A percentile compares a stretch with the other conserved stretches of the same genome.
Evolutionary conservation across 768 basidiomycete species (phyloP).

Genomic region (Leccinum obscurum): DNA sequence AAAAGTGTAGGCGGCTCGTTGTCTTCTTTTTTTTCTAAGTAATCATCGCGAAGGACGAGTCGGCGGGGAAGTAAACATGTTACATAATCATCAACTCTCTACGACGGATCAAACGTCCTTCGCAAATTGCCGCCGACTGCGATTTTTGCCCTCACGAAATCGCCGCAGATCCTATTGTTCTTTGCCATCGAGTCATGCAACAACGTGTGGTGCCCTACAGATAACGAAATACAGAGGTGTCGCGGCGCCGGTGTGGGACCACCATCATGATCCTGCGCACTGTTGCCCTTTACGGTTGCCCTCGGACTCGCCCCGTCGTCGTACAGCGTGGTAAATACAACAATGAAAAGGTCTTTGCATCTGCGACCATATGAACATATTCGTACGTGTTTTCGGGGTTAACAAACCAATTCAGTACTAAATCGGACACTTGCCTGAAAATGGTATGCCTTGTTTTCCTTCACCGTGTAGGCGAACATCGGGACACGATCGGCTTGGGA

Average conservation of each 20-base stretch:
- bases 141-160: slow-evolving; percentile 1
- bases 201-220: background rate
- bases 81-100: slow-evolving; percentile 17
- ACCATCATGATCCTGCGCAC: background rate
- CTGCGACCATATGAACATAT: slow-evolving; percentile 13
- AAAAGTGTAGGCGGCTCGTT: too few species aligned
- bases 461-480: background rate
- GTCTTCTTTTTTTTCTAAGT: too few species aligned
- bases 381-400: slow-evolving; percentile 1
- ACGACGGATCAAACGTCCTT: background rate
- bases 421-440: slow-evolving; percentile 15
- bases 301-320: background rate
- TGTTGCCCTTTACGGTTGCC: background rate
- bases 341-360: background rate
- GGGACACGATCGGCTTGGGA: background rate
- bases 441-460: slow-evolving; percentile 23
- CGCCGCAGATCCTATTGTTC: slow-evolving; percentile 5
- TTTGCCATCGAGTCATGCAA: background rate
- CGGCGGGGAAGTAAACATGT: background rate
- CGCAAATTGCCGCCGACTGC: background rate
- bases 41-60: background rate
- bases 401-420: slow-evolving; percentile 3
- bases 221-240: background rate
- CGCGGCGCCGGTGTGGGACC: background rate
- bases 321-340: background rate